Evolutionary conservation across 371 early-diverging fungal genomes (phyloP), one percentile per base, ranked within the genome.

Genomic region (Syncephalastrum sp.): DNA sequence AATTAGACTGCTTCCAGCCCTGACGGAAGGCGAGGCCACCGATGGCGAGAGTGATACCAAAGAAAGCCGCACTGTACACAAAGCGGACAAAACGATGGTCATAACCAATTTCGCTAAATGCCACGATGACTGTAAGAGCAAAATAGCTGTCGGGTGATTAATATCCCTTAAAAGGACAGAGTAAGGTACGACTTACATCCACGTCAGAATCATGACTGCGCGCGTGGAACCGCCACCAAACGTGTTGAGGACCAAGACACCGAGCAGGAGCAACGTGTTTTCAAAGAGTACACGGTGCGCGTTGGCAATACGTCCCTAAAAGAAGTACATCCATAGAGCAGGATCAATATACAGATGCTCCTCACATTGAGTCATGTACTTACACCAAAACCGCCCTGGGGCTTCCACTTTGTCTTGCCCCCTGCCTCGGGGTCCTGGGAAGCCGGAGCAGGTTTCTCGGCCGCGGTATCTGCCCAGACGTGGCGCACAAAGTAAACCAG

Each of bases 151-250:
- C 8, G 27, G n/a, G 3, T 0, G 55, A n/a, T 7, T 8, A 7
- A 12, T 14, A 56, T 33, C 8, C 16, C 6, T 21, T 21, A 25
- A 8, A 33, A 13, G 53, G 42, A 42, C 17, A n/a, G 29, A 29
- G 29, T 7, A 29, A 29, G 7, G 29, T 29, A 6, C 12, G 42
- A 24, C 60, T 41, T 42, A 59, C 60, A 79, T 61, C 79, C 79
- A 79, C 23, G 76, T 50, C 47, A 79, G 46, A 45, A 79, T 70
- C 74, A 74, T 72, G 5, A 74, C 79, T 33, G 70, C 75, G 46
- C 65, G 64, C n/a, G 68, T 70, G 44, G 74, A 74, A 21, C 65
- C 75, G 56, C 65, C 65, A 56, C 68, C 79, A 65, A 79, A 68
- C 19, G 74, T 74, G 47, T 79, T 79, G 27, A 79, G 24, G 6